Evolutionary conservation across 306 rosid species (phyloP).

Genomic region (Vigna hirtella): DNA sequence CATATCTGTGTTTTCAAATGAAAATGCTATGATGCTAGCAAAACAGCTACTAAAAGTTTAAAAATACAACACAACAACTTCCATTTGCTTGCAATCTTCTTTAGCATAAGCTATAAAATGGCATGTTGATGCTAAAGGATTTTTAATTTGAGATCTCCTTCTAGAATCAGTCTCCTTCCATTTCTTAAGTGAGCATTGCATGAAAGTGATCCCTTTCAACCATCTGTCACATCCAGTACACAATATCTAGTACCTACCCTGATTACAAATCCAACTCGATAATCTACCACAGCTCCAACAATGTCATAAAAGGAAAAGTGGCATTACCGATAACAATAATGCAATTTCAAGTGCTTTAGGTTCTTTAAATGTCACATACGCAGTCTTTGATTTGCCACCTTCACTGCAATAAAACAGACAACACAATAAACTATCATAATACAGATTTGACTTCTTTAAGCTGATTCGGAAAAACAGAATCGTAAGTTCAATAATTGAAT

Average conservation of each 20-base stretch:
- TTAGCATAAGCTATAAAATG: conserved; percentile 12
- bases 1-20: conserved; percentile 2
- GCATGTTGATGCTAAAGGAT: conserved; percentile 20
- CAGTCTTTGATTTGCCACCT: conserved; percentile 74
- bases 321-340: conserved; percentile 75
- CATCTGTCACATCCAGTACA: neutral
- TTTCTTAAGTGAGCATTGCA: conserved; percentile 1
- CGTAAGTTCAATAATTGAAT: conserved; percentile 24
- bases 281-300: conserved; percentile 28
- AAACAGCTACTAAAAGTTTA: neutral
- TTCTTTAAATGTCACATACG: conserved; percentile 91
- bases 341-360: conserved; percentile 97
- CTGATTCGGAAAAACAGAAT: conserved; percentile 9
- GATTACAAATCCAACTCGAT: neutral
- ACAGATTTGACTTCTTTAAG: conserved; percentile 21
- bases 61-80: neutral
- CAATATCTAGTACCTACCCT: neutral
- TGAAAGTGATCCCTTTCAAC: conserved; percentile 6
- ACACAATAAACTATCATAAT: conserved; percentile 24
- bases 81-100: conserved; percentile 20
- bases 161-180: conserved; percentile 13
- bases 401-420: conserved; percentile 66
- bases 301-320: conserved; percentile 39
- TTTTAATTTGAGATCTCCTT: conserved; percentile 33
- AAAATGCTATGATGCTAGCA: conserved; percentile 28